These are phyloP conservation scores for Hyphodiscus sp. DNA, from an alignment of 2,329 filamentous ascomycete species.

Conservation along the genomic window DNA sequence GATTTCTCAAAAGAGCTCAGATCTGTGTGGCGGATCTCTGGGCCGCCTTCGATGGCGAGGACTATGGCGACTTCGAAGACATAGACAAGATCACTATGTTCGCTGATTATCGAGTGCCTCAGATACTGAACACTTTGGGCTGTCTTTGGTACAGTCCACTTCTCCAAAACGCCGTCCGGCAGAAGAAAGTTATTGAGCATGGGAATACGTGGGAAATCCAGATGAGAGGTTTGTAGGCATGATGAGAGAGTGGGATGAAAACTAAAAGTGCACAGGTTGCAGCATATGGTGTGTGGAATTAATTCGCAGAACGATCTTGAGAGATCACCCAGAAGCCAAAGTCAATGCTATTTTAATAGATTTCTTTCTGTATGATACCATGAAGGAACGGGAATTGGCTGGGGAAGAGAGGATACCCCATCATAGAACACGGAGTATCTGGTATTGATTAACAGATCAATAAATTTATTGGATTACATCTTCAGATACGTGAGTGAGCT, in stretches of 20 bases:
- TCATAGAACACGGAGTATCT: conserved; percentile 87
- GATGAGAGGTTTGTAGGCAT: conserved; percentile 58
- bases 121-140: conserved; percentile 79
- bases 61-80: conserved; percentile 76
- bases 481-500: background rate
- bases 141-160: conserved; percentile 80
- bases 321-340: conserved; percentile 61
- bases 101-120: conserved; percentile 93
- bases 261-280: conserved; percentile 50
- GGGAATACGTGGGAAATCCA: conserved; percentile 81
- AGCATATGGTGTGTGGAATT: conserved; percentile 96
- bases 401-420: conserved; percentile 64
- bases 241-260: background rate
- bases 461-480: background rate
- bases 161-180: conserved; percentile 63
- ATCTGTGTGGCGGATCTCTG: conserved; percentile 94
- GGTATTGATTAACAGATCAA: conserved; percentile 55
- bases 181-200: conserved; percentile 57
- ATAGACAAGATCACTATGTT: conserved; percentile 98
- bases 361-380: conserved; percentile 93
- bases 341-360: conserved; percentile 91
- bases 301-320: conserved; percentile 72
- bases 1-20: conserved; percentile 88
- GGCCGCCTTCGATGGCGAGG: conserved; percentile 84
- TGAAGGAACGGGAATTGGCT: conserved; percentile 72